Conservation (phyloP, 768 basidiomycete species). For the Boletus patriciae region DNA sequence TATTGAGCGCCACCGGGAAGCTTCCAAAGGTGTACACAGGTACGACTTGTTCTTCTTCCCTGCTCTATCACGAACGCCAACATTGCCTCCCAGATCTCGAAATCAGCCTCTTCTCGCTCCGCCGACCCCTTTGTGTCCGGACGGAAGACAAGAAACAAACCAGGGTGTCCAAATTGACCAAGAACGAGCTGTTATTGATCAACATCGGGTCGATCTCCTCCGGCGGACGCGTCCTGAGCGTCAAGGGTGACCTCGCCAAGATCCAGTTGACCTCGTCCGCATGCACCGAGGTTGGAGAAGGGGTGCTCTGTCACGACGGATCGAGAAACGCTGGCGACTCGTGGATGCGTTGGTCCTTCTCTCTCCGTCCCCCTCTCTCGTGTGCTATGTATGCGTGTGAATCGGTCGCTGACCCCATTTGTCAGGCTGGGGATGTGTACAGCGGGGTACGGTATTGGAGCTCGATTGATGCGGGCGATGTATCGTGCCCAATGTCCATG, state of each 20-base stretch:
- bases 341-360: conserved; percentile 62
- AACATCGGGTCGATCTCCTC: conserved; percentile 98
- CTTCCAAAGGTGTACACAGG: conserved; percentile 92
- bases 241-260: conserved; percentile 94
- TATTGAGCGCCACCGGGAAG: conserved; percentile 92
- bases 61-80: neutral
- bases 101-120: conserved; percentile 91
- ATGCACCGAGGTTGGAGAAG: conserved; percentile 96
- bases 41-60: conserved; percentile 23
- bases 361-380: too few species aligned
- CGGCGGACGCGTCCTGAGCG: conserved; percentile 90
- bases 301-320: conserved; percentile 90
- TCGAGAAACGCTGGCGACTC: conserved; percentile 98
- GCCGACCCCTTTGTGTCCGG: conserved; percentile 95
- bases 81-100: conserved; percentile 63
- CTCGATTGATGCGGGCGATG: conserved; percentile 49
- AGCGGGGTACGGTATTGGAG: conserved; percentile 80
- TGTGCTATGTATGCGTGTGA: too few species aligned
- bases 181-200: conserved; percentile 91
- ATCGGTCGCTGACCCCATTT: conserved; percentile 1
- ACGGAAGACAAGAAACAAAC: conserved; percentile 99
- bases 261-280: conserved; percentile 93
- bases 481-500: neutral
- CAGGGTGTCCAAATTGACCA: conserved; percentile 87
- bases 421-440: conserved; percentile 74